Conservation (phyloP, 2,329 filamentous ascomycete genomes). For the Hypoxylon sp. region DNA sequence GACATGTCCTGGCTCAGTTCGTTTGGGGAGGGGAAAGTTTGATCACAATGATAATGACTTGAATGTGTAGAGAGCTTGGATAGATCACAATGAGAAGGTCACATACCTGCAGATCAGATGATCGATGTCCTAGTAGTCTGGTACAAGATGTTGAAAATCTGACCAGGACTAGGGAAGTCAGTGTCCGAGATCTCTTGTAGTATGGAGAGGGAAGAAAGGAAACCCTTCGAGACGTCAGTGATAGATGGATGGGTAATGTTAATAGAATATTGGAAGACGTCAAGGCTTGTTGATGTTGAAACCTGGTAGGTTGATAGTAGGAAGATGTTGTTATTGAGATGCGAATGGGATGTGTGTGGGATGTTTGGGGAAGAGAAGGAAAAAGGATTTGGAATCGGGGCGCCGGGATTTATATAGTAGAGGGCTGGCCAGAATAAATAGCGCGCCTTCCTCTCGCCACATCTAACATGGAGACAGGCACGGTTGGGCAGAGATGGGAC, state of each 20-base stretch:
- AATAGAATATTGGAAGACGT: background rate
- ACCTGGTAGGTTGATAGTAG: background rate
- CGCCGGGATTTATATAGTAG: background rate
- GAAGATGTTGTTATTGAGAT: background rate
- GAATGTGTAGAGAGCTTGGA: background rate
- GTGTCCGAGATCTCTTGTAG: background rate
- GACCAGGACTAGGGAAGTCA: background rate
- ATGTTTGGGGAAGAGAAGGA: conserved; percentile 1
- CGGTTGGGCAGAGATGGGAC: conserved; percentile 4
- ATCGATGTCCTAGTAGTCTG: background rate
- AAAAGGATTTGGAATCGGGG: background rate
- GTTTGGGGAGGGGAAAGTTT: background rate
- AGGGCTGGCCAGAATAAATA: background rate
- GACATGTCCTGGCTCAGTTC: background rate
- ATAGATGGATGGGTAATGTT: background rate
- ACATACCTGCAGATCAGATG: background rate
- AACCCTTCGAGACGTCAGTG: background rate
- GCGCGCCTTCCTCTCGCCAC: background rate
- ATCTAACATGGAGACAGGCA: background rate
- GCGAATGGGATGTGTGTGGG: background rate
- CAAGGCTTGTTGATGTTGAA: background rate
- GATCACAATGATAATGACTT: background rate
- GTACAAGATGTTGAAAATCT: background rate
- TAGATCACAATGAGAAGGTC: background rate
- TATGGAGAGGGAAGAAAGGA: background rate